Conservation (phyloP, 495 filamentous ascomycete species). For the Penicillium nucicola region DNA sequence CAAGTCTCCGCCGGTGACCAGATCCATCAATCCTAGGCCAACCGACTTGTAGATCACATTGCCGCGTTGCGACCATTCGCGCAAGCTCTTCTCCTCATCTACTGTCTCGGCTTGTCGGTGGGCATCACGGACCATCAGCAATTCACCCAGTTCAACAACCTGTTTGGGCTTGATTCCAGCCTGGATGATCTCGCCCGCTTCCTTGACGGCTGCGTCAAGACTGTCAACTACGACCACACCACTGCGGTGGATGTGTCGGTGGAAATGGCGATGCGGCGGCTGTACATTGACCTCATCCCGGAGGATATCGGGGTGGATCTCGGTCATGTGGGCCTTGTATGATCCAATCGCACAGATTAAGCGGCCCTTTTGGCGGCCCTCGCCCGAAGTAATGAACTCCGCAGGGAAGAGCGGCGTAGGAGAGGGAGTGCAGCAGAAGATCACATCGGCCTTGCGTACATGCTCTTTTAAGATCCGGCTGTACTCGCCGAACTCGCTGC, state of each 20-base stretch:
- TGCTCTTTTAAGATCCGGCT: slow-evolving; percentile 61
- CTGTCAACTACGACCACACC: slow-evolving; percentile 83
- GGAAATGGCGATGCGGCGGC: slow-evolving; percentile 55
- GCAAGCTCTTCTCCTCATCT: slow-evolving; percentile 53
- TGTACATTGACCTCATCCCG: slow-evolving; percentile 59
- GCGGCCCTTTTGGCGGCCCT: slow-evolving; percentile 72
- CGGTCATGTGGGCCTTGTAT: slow-evolving; percentile 82
- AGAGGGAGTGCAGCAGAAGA: slow-evolving; percentile 78
- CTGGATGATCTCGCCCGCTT: slow-evolving; percentile 86
- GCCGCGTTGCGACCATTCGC: slow-evolving; percentile 70
- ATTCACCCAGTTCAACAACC: slow-evolving; percentile 81
- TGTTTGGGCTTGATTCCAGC: slow-evolving; percentile 67
- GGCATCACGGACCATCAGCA: slow-evolving; percentile 67
- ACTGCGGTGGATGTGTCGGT: slow-evolving; percentile 67
- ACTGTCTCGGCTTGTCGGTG: slow-evolving; percentile 31
- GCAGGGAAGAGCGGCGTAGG: slow-evolving; percentile 60
- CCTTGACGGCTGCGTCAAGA: slow-evolving; percentile 70
- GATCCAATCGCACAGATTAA: slow-evolving; percentile 78
- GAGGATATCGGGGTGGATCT: slow-evolving; percentile 75
- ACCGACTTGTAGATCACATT: slow-evolving; percentile 64
- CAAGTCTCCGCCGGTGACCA: slow-evolving; percentile 70
- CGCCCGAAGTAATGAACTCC: slow-evolving; percentile 59
- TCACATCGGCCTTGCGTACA: slow-evolving; percentile 65
- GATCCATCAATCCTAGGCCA: slow-evolving; percentile 46
- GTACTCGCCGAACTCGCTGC: slow-evolving; percentile 69